These are phyloP conservation scores for Schizopora paradoxa DNA, from an alignment of 1,284 basidiomycete genomes.

Conservation along the genomic window DNA sequence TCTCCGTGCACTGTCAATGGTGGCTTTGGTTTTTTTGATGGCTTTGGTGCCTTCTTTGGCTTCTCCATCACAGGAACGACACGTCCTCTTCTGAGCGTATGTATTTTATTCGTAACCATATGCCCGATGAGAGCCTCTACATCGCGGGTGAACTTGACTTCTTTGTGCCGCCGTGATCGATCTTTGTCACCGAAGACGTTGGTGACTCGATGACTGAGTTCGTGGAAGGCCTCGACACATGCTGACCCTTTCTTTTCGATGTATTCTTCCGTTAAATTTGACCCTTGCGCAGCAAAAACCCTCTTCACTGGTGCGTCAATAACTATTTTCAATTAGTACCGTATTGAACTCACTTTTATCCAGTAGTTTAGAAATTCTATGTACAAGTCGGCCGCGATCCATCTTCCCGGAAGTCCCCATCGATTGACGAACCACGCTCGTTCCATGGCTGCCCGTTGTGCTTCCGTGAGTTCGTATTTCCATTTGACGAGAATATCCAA, in stretches of 20 bases:
- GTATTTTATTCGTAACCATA: conserved; percentile 16
- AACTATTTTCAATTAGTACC: not conserved
- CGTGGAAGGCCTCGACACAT: conserved; percentile 25
- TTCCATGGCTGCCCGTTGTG: conserved; percentile 20
- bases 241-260: conserved; percentile 28
- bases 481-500: conserved; percentile 23
- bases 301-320: conserved; percentile 15
- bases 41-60: no score
- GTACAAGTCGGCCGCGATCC: conserved; percentile 23
- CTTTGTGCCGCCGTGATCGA: conserved; percentile 21
- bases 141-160: conserved; percentile 22
- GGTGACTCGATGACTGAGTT: conserved; percentile 21
- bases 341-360: conserved; percentile 20
- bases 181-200: conserved; percentile 23
- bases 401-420: conserved; percentile 19
- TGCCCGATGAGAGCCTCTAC: conserved; percentile 20
- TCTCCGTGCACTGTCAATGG: no score
- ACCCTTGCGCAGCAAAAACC: conserved; percentile 25
- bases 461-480: conserved; percentile 24
- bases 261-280: conserved; percentile 23
- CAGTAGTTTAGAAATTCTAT: conserved; percentile 25
- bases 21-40: conserved; percentile 11
- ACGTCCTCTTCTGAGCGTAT: conserved; percentile 1
- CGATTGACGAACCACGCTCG: conserved; percentile 25
- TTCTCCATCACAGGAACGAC: conserved; percentile 7